Evolutionary conservation across 108 stramenopile species (phyloP), one percentile per base, ranked within the genome.

Genomic region (Discostella stelligeroides): DNA sequence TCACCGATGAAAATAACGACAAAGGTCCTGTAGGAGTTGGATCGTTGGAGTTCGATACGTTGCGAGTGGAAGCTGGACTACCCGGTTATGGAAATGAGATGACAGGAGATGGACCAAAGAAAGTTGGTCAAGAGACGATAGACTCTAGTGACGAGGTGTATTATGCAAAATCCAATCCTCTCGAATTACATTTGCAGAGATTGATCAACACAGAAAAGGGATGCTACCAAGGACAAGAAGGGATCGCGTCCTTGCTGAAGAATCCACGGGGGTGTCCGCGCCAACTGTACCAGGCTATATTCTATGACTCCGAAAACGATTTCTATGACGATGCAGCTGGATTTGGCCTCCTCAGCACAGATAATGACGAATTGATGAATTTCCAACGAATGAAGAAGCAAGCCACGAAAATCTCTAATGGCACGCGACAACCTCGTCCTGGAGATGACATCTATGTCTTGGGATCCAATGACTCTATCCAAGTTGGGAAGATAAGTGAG

Each of bases 201-300:
- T 60, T 82, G 2, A 68, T 92, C 9, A 84, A 91, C 64, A 63
- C 64, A 6, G 85, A 90, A 29, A 92, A 92, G 66, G 94, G 94
- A 5, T 95, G 94, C 69, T 95, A 92, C 66, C 73, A 90, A 55
- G 94, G 94, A 39, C 94, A 95, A 70, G 94, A 95, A 50, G 91
- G 90, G 1, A 72, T 95, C 23, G 86, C 94, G 14, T 88, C 94
- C 11, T 60, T 92, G 37, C 46, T 88, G 20, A 95, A 95, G 60
- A 95, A 92, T 73, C 85, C 85, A 29, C 59, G 87, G 42, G 92
- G 92, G 5, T 77, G 79, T 18, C 91, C 91, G 13, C 70, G 91
- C 46, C 67, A 51, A 5, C 70, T 95, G 38, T 95, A 95, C 56
- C 63, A 75, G 27, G 91, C 84, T 37, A 81, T 89, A 15, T 92